These are phyloP conservation scores for Baudoinia panamericana DNA, from an alignment of 495 filamentous ascomycete genomes.

Conservation along the genomic window DNA sequence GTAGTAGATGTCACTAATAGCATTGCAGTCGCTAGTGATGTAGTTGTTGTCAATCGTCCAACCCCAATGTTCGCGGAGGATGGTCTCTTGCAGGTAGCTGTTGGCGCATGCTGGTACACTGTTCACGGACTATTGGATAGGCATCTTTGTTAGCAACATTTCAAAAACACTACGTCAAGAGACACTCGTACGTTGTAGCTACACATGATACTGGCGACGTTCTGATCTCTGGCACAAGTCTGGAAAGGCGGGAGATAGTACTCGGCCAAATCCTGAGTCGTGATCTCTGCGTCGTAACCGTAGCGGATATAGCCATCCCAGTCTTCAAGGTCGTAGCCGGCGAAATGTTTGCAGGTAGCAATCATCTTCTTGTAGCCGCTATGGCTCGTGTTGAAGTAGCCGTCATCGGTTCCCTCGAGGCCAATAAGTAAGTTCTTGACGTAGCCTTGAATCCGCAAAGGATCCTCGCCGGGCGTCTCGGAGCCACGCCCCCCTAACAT, in stretches of 20 bases:
- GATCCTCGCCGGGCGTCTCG: slow-evolving; percentile 53
- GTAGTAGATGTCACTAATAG: slow-evolving; percentile 13
- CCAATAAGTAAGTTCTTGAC: slow-evolving; percentile 36
- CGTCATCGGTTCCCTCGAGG: slow-evolving; percentile 9
- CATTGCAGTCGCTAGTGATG: slow-evolving; percentile 19
- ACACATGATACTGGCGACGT: slow-evolving; percentile 19
- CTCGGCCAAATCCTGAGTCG: slow-evolving; percentile 17
- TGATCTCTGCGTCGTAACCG: slow-evolving; percentile 13
- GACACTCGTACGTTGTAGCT: slow-evolving; percentile 26
- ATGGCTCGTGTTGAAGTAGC: slow-evolving; percentile 1
- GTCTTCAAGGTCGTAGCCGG: slow-evolving; percentile 46
- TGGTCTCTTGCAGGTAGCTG: slow-evolving; percentile 15
- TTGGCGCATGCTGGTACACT: slow-evolving; percentile 14
- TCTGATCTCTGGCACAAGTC: slow-evolving; percentile 9
- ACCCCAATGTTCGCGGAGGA: slow-evolving; percentile 18
- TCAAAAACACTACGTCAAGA: neutral
- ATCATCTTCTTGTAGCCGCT: slow-evolving; percentile 8
- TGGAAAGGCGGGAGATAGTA: slow-evolving; percentile 21
- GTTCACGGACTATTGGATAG: too few species aligned
- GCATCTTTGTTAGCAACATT: neutral
- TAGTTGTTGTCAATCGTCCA: slow-evolving; percentile 22
- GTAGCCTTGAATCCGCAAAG: slow-evolving; percentile 43
- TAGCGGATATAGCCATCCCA: slow-evolving; percentile 33
- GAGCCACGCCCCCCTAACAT: slow-evolving; percentile 48
- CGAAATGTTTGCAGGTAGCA: slow-evolving; percentile 17